A percentile compares a stretch with the other conserved stretches of the same genome.
Conservation (phyloP, 2,329 filamentous ascomycete genomes). For the Fusarium tjaetaba region DNA sequence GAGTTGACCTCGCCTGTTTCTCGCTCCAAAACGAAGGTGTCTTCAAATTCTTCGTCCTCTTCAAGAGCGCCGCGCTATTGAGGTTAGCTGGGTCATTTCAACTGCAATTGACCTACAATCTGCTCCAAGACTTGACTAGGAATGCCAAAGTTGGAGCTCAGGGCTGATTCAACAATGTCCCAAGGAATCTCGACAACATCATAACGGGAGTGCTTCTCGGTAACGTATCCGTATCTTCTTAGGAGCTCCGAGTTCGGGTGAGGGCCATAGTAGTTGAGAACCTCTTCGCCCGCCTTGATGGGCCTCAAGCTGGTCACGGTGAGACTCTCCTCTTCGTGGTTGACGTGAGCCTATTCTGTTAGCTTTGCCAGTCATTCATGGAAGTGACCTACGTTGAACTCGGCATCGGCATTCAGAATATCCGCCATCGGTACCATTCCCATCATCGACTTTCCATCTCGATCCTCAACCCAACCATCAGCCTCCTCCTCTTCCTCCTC, state of each 20-base stretch:
- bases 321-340: constrained; percentile 64
- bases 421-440: constrained; percentile 94
- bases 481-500: constrained; percentile 69
- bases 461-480: constrained; percentile 73
- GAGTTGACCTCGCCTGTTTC: constrained; percentile 62
- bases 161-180: constrained; percentile 62
- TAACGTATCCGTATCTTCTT: constrained; percentile 88
- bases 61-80: constrained; percentile 59
- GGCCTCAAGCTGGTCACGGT: constrained; percentile 76
- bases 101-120: constrained; percentile 46
- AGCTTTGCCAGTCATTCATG: background rate
- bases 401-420: constrained; percentile 87
- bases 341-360: constrained; percentile 59
- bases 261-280: constrained; percentile 90
- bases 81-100: constrained; percentile 33
- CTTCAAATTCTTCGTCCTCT: constrained; percentile 75
- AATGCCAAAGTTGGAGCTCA: constrained; percentile 52
- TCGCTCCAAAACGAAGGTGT: constrained; percentile 75
- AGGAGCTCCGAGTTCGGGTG: constrained; percentile 85
- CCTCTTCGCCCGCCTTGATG: constrained; percentile 77
- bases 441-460: constrained; percentile 68
- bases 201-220: constrained; percentile 77
- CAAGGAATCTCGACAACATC: constrained; percentile 85
- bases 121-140: constrained; percentile 53
- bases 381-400: constrained; percentile 74